A percentile compares a stretch with the other conserved stretches of the same genome.
phyloP scores from a whole-genome alignment of 208 protist genomes.

The Trypanosoma avium region DNA sequence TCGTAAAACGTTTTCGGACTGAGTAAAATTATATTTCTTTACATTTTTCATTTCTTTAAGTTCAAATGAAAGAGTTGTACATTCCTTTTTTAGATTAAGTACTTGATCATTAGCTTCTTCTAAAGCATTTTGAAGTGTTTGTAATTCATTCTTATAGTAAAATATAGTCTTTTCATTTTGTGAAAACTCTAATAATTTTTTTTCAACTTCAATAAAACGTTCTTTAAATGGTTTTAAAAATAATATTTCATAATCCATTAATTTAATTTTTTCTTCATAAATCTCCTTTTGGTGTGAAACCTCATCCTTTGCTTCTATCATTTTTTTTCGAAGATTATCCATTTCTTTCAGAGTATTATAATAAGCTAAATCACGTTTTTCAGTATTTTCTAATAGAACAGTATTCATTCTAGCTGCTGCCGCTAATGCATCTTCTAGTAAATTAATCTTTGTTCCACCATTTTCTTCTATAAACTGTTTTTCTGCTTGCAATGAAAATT shows the following conservation, averaged over 20 bases:
- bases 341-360: constrained; percentile 9
- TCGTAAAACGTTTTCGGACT: neutral
- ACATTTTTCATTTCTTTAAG: neutral
- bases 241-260: constrained; percentile 10
- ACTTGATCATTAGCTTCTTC: neutral
- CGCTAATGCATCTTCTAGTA: constrained; percentile 15
- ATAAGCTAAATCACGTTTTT: constrained; percentile 14
- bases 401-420: constrained; percentile 8
- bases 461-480: constrained; percentile 1
- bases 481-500: neutral
- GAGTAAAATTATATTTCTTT: neutral
- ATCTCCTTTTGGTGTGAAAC: neutral
- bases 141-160: neutral
- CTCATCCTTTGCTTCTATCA: neutral
- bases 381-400: constrained; percentile 18
- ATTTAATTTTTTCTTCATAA: constrained; percentile 11
- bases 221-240: constrained; percentile 4
- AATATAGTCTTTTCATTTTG: neutral
- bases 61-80: neutral
- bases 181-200: constrained; percentile 4
- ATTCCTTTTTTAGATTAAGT: neutral
- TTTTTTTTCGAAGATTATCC: constrained; percentile 8
- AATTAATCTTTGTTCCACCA: neutral
- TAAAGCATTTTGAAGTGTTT: neutral
- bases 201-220: neutral